Percentiles rank a stretch among this genome's conserved stretches.
These are phyloP conservation scores for Euphorbia peplus DNA, from an alignment of 345 rosid genomes.

Conservation along the genomic window DNA sequence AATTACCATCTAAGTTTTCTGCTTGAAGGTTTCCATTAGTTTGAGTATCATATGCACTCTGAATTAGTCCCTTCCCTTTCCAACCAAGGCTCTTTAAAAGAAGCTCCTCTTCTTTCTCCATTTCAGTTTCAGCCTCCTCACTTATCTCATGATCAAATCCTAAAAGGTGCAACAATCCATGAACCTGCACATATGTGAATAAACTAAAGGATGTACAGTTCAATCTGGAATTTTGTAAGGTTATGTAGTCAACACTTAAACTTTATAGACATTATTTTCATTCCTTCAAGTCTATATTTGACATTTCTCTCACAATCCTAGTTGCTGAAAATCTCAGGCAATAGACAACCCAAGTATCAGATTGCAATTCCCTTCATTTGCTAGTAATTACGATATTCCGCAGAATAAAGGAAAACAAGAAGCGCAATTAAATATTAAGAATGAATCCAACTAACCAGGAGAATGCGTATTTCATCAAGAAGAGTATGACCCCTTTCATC, in stretches of 20 bases:
- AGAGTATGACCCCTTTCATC: conserved; percentile 86
- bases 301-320: not conserved
- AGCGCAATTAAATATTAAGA: not conserved
- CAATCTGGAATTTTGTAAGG: not conserved
- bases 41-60: conserved; percentile 65
- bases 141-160: conserved; percentile 97
- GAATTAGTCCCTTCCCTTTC: conserved; percentile 94
- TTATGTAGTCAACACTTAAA: not conserved
- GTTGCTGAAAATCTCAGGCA: not conserved
- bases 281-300: not conserved
- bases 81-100: conserved; percentile 80
- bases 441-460: conserved; percentile 65
- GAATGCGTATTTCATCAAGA: conserved; percentile 89
- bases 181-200: conserved; percentile 50
- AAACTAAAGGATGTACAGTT: not conserved
- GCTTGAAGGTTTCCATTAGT: conserved; percentile 28
- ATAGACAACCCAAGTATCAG: not conserved
- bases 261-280: not conserved
- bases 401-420: not conserved
- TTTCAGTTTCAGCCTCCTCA: conserved; percentile 90
- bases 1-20: conserved; percentile 61
- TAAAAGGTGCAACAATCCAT: conserved; percentile 84
- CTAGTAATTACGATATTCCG: not conserved
- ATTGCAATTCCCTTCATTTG: not conserved
- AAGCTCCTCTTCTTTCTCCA: conserved; percentile 83